These are phyloP conservation scores for Aspergillus brasiliensis DNA, from an alignment of 2,329 filamentous ascomycete species.

Conservation along the genomic window DNA sequence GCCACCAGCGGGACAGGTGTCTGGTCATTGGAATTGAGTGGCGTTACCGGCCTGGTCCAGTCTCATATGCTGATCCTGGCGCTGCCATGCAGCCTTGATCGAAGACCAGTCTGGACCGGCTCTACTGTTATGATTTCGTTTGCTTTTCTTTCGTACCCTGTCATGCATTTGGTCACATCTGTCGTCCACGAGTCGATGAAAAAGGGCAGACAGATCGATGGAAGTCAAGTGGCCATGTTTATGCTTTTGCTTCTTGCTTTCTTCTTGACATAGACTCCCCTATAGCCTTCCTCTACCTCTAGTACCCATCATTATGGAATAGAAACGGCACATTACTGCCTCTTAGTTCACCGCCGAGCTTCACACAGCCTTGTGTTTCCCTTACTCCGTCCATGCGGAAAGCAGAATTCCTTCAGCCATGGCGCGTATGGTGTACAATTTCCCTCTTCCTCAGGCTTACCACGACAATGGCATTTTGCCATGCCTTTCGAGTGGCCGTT, in stretches of 20 bases:
- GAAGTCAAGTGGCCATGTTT: not conserved
- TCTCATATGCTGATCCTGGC: not conserved
- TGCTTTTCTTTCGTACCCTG: not conserved
- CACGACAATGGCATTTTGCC: not conserved
- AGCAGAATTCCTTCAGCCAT: too few species aligned
- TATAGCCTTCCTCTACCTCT: not conserved
- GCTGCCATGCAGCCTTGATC: not conserved
- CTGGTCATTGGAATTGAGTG: slow-evolving; percentile 10
- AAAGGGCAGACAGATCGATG: not conserved
- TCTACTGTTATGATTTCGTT: not conserved
- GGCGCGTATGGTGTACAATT: too few species aligned
- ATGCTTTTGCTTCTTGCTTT: not conserved
- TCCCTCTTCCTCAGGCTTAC: not conserved
- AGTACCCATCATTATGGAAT: not conserved
- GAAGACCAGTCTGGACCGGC: slow-evolving; percentile 1
- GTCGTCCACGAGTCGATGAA: not conserved
- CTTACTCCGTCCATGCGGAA: too few species aligned
- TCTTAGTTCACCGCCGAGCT: not conserved
- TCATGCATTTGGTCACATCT: not conserved
- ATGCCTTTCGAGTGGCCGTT: not conserved
- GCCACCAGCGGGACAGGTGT: slow-evolving; percentile 19
- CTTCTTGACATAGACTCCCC: not conserved
- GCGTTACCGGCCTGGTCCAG: slow-evolving; percentile 4
- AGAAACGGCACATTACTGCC: not conserved
- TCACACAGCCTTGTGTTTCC: too few species aligned